Evolutionary conservation across 768 basidiomycete species (phyloP).

Genomic region (Amanita phalloides): DNA sequence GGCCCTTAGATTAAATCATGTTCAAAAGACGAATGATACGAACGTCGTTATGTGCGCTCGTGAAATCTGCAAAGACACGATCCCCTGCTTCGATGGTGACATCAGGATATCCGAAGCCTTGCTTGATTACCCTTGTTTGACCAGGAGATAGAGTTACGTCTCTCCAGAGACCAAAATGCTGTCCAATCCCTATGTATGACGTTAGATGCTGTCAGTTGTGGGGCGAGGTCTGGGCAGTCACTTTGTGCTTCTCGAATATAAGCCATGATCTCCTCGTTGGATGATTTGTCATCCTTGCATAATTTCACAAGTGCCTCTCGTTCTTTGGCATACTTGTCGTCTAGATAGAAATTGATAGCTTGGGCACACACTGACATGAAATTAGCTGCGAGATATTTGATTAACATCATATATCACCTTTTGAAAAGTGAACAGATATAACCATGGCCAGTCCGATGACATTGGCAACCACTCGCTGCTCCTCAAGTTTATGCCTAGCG

Average conservation of each 20-base stretch:
- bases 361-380: constrained; percentile 12
- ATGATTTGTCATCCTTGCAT: constrained; percentile 5
- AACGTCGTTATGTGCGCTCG: constrained; percentile 10
- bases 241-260: constrained; percentile 18
- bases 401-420: constrained; percentile 8
- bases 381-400: not conserved
- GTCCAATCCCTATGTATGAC: constrained; percentile 8
- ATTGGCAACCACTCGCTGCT: constrained; percentile 9
- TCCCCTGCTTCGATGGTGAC: constrained; percentile 9
- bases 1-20: not conserved
- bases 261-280: constrained; percentile 12
- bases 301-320: constrained; percentile 12
- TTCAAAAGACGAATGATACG: not conserved
- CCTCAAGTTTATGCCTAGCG: constrained; percentile 9
- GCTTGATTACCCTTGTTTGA: not conserved
- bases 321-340: constrained; percentile 9
- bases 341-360: constrained; percentile 17
- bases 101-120: constrained; percentile 4
- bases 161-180: constrained; percentile 11
- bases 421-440: constrained; percentile 13
- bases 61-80: constrained; percentile 8
- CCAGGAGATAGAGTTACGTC: not conserved
- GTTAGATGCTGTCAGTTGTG: not conserved
- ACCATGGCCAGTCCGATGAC: constrained; percentile 10
- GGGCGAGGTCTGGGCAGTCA: not conserved